Evolutionary conservation across 179 eudicot species (phyloP).

Genomic region (Silene noctiflora): DNA sequence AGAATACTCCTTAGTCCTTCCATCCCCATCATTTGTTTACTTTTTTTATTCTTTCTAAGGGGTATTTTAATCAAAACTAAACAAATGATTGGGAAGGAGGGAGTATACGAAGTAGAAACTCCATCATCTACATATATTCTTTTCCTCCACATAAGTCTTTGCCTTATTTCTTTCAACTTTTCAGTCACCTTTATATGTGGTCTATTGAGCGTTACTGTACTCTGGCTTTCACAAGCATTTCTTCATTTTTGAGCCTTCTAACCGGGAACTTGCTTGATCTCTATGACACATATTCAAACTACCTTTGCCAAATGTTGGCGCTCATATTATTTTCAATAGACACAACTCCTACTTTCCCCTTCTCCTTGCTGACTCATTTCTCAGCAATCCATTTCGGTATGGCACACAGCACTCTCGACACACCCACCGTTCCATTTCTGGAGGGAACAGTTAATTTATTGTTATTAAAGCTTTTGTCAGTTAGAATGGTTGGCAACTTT

Average conservation of each 20-base stretch:
- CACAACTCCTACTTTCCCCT: neutral
- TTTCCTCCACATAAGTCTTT: too few relatives aligned
- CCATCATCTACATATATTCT: too few relatives aligned
- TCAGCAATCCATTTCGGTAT: neutral
- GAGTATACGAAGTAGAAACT: too few relatives aligned
- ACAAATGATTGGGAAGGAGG: too few relatives aligned
- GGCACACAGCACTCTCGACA: neutral
- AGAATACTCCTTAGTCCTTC: too few relatives aligned
- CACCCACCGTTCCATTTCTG: neutral
- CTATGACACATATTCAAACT: too few relatives aligned
- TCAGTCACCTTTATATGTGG: neutral
- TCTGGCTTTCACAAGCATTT: neutral
- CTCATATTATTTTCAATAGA: neutral
- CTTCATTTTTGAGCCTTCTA: neutral
- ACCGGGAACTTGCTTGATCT: too few relatives aligned
- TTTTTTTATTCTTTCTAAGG: too few relatives aligned
- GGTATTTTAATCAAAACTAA: too few relatives aligned
- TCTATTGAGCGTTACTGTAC: neutral
- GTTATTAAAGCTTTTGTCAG: neutral
- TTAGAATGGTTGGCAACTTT: neutral
- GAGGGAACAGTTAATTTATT: neutral
- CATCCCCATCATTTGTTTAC: too few relatives aligned
- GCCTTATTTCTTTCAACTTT: too few relatives aligned
- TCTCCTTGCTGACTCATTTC: neutral
- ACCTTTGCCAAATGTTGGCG: neutral